phyloP scores from a whole-genome alignment of 2,329 filamentous ascomycete species.

The Chaetomiaceae sp. region DNA sequence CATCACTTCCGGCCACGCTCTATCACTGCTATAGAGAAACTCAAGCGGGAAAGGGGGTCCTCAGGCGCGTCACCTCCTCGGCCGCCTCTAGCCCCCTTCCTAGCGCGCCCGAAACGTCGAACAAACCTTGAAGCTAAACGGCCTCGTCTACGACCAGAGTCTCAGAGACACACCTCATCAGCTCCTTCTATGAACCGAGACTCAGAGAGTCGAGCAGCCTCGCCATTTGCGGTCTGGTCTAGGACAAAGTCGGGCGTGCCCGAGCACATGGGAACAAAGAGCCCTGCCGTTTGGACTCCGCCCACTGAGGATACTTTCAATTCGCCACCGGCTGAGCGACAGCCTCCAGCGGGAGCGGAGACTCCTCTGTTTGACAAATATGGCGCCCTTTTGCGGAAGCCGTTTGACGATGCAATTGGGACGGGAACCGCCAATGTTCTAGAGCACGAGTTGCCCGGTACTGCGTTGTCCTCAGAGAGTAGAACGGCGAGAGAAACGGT shows the following conservation, averaged over 20 bases:
- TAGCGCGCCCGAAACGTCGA: neutral
- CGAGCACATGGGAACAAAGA: slow-evolving; percentile 27
- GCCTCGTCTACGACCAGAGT: neutral
- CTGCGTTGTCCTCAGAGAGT: neutral
- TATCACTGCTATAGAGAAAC: slow-evolving; percentile 21
- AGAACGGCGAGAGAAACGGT: slow-evolving; percentile 34
- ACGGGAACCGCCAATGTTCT: too few relatives aligned
- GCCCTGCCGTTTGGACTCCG: neutral
- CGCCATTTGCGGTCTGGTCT: slow-evolving; percentile 39
- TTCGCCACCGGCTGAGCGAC: too few relatives aligned
- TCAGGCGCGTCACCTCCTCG: neutral
- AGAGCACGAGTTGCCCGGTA: too few relatives aligned
- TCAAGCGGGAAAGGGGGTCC: slow-evolving; percentile 5
- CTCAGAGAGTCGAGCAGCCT: slow-evolving; percentile 16
- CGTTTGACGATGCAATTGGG: slow-evolving; percentile 38
- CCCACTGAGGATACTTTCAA: neutral
- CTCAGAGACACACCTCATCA: slow-evolving; percentile 5
- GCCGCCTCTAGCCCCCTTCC: neutral
- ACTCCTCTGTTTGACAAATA: slow-evolving; percentile 37
- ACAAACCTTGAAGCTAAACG: neutral
- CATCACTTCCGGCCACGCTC: slow-evolving; percentile 61
- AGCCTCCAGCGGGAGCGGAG: too few relatives aligned
- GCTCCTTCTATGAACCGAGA: neutral
- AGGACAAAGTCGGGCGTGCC: slow-evolving; percentile 30
- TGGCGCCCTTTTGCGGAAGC: slow-evolving; percentile 41